phyloP scores from a whole-genome alignment of 495 filamentous ascomycete species.

The Podospora fimiseda region DNA sequence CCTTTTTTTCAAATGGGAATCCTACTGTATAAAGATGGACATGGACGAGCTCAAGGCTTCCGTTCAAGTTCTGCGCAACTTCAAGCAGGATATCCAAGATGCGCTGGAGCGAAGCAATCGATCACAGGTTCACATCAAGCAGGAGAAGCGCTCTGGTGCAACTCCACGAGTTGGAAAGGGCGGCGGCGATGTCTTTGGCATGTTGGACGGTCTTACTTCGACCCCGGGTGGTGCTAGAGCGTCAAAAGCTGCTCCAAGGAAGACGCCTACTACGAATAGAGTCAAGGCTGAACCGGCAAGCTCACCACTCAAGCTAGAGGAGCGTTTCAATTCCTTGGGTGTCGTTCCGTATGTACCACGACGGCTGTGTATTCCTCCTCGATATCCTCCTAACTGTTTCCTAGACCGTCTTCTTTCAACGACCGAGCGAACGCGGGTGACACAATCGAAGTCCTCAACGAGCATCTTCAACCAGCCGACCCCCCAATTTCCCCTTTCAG shows the following conservation, averaged over 20 bases:
- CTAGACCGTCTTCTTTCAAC: conserved; percentile 53
- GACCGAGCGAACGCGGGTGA: conserved; percentile 73
- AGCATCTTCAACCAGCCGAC: conserved; percentile 61
- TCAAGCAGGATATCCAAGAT: conserved; percentile 85
- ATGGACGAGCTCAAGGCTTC: conserved; percentile 64
- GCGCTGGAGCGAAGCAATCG: conserved; percentile 62
- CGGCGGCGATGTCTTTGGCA: conserved; percentile 70
- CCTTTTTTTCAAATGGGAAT: conserved; percentile 96
- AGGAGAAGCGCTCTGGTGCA: conserved; percentile 55
- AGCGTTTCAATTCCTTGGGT: conserved; percentile 34
- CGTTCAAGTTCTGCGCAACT: conserved; percentile 59
- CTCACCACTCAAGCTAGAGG: conserved; percentile 41
- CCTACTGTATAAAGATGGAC: conserved; percentile 87
- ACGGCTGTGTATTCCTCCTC: no score
- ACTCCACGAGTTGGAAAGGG: conserved; percentile 57
- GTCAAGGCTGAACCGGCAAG: conserved; percentile 37
- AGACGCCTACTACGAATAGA: conserved; percentile 43
- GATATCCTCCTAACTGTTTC: no score
- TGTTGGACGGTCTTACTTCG: conserved; percentile 69
- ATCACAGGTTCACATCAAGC: conserved; percentile 43
- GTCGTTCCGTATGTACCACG: conserved; percentile 33
- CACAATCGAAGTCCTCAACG: conserved; percentile 73
- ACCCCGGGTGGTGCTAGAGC: conserved; percentile 51
- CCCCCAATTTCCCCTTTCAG: conserved; percentile 63
- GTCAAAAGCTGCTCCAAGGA: conserved; percentile 53